phyloP scores from a whole-genome alignment of 768 basidiomycete species.

The Termitomyces sp. region DNA sequence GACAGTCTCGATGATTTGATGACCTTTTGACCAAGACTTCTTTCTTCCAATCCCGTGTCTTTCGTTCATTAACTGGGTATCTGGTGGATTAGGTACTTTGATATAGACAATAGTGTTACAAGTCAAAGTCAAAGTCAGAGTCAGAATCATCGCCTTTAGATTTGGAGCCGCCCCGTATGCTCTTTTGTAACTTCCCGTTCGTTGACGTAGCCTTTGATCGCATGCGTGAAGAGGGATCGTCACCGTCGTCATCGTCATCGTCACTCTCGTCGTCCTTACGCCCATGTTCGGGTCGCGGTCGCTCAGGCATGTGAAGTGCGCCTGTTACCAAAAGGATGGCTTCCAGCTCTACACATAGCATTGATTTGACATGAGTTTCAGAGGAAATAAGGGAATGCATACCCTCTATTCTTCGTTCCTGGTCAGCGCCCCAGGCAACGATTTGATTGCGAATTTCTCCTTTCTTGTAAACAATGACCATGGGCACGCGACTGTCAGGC shows the following conservation, averaged over 20 bases:
- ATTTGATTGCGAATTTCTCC: conserved; percentile 91
- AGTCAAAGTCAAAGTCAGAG: conserved; percentile 80
- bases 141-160: conserved; percentile 51
- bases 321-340: conserved; percentile 63
- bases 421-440: conserved; percentile 79
- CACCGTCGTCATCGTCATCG: conserved; percentile 48
- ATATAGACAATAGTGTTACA: conserved; percentile 33
- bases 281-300: conserved; percentile 29
- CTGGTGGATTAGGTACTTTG: conserved; percentile 1
- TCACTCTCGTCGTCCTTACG: conserved; percentile 39
- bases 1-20: background rate
- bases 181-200: conserved; percentile 51
- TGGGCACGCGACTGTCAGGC: conserved; percentile 87
- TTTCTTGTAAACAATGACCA: conserved; percentile 88
- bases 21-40: background rate
- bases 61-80: background rate
- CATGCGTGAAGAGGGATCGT: conserved; percentile 52
- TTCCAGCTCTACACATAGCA: conserved; percentile 57
- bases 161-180: conserved; percentile 42
- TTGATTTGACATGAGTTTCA: conserved; percentile 11
- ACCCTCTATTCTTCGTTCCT: conserved; percentile 80
- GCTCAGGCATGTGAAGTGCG: conserved; percentile 60
- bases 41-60: background rate
- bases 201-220: conserved; percentile 58
- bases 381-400: background rate